Evolutionary conservation across 2,329 filamentous ascomycete genomes (phyloP), one percentile per base, ranked within the genome.

Genomic region (Clonostachys solani): DNA sequence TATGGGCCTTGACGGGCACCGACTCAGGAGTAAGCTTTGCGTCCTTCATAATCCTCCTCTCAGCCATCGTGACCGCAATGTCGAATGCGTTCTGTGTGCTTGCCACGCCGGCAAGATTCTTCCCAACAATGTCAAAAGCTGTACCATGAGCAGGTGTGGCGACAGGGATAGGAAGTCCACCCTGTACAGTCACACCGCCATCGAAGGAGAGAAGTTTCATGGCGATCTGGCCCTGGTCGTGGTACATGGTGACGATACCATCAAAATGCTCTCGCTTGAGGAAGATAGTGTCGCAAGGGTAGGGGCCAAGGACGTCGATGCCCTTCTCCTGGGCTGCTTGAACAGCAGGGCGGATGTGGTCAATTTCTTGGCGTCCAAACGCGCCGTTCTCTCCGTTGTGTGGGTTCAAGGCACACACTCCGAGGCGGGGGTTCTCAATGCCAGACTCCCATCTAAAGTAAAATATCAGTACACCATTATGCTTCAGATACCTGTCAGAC

Each of bases 241-340:
- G 62, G 45, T 65, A 65, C 62, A 65, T 64, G 40, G 61, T 62
- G 33, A 65, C 54, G 23, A 66, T 62, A n/a, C 57, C 62, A 47
- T 65, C 62, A 44, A 59, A 65, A 16, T 57, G 50, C 19, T 54
- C 46, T 23, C 63, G 52, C 48, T 58, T 58, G 10, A 65, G 50
- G 47, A 65, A 65, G 46, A 66, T 63, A 23, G 62, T 65, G 50
- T 64, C 63, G 47, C 55, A 60, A 4, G 63, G 63, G 48, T 60
- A 66, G 2, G 62, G 61, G 1, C 62, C 62, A 29, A 58, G 46
- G 2, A 55, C 62, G 33, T 62, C 50, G 12, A 65, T 60, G 12
- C 61, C 63, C 33, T 46, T 44, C 29, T 45, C 50, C 4, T 49
- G 51, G 3, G 61, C 61, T 4, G 46, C 45, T 18, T 55, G 49